phyloP scores from a whole-genome alignment of 768 basidiomycete genomes.

The Suillus discolor region DNA sequence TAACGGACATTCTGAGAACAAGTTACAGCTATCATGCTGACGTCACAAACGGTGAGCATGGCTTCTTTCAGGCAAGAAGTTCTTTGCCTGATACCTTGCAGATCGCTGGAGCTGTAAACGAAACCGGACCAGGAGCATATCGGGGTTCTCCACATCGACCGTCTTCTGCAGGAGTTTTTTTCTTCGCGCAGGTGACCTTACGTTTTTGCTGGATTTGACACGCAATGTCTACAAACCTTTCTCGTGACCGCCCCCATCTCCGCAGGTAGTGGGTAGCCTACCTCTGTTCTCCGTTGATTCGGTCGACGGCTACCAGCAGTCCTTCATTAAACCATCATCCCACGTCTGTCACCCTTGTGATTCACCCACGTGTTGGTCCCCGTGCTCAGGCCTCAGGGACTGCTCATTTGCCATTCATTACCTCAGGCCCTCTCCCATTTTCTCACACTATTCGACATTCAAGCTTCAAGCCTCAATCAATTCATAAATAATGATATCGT shows the following conservation, averaged over 20 bases:
- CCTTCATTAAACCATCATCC: not conserved
- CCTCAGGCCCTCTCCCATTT: not conserved
- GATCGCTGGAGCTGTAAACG: conserved; percentile 78
- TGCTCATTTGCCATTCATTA: not conserved
- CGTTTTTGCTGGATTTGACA: not conserved
- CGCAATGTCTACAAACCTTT: not conserved
- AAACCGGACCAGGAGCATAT: conserved; percentile 78
- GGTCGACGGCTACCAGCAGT: not conserved
- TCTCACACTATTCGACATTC: not conserved
- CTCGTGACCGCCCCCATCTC: not conserved
- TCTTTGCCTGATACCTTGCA: conserved; percentile 72
- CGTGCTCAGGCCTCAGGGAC: not conserved
- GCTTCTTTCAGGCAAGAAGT: conserved; percentile 44
- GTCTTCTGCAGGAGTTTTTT: not conserved
- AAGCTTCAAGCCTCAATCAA: not conserved
- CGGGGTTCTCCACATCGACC: not conserved
- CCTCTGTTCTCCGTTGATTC: not conserved
- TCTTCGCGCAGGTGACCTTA: not conserved
- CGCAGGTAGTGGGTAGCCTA: not conserved
- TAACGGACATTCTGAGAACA: conserved; percentile 55
- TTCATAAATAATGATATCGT: not conserved
- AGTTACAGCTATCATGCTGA: conserved; percentile 82
- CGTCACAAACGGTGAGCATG: conserved; percentile 77
- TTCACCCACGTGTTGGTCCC: not conserved
- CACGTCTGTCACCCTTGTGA: not conserved